Evolutionary conservation across 495 filamentous ascomycete species (phyloP).

Genomic region (Aspergillus ostianus): DNA sequence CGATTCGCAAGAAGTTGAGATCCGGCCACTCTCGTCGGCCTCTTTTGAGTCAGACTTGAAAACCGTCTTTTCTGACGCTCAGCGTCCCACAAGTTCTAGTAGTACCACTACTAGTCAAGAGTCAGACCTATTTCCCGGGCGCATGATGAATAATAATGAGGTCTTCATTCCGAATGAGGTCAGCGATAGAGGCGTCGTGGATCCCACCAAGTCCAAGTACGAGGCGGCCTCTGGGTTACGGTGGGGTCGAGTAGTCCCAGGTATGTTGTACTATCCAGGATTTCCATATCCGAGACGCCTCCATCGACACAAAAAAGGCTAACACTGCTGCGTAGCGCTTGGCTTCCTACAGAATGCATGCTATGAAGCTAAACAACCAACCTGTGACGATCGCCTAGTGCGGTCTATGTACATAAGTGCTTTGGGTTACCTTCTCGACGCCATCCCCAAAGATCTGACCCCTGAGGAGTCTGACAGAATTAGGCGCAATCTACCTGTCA

Average conservation of each 20-base stretch:
- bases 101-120: constrained; percentile 11
- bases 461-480: constrained; percentile 31
- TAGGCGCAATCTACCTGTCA: constrained; percentile 29
- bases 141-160: background rate
- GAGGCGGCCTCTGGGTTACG: constrained; percentile 38
- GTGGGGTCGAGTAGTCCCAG: constrained; percentile 43
- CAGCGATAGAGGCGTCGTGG: background rate
- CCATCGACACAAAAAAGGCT: background rate
- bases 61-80: constrained; percentile 1
- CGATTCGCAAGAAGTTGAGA: constrained; percentile 9
- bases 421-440: constrained; percentile 63
- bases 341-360: constrained; percentile 40
- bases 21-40: constrained; percentile 12
- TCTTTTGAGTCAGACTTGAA: constrained; percentile 17
- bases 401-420: constrained; percentile 68
- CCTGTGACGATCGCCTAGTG: constrained; percentile 44
- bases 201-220: constrained; percentile 21
- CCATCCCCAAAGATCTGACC: constrained; percentile 59
- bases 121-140: constrained; percentile 1
- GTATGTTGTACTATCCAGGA: constrained; percentile 21
- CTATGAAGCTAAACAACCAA: constrained; percentile 39
- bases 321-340: constrained; percentile 25
- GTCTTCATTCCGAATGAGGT: background rate
- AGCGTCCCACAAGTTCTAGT: constrained; percentile 15
- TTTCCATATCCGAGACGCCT: background rate